phyloP scores from a whole-genome alignment of 805 yeast genomes.

The Suhomyces prunicola region DNA sequence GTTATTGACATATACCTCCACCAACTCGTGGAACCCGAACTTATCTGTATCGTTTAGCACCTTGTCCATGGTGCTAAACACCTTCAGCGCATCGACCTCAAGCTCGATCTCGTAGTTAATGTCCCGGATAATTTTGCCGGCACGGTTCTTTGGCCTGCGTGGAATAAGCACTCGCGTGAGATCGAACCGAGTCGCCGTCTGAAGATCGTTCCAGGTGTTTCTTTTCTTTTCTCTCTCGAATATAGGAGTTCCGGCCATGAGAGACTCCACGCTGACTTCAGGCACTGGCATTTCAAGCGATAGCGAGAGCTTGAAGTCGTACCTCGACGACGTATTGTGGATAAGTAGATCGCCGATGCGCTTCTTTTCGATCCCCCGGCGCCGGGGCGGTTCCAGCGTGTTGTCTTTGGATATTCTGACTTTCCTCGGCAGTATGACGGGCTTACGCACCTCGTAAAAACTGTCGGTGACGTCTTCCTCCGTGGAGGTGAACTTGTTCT shows the following conservation, averaged over 20 bases:
- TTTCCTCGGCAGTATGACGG: conserved; percentile 62
- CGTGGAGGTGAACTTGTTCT: conserved; percentile 54
- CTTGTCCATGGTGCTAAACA: conserved; percentile 41
- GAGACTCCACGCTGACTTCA: conserved; percentile 52
- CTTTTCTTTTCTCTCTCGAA: conserved; percentile 70
- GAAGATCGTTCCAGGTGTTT: conserved; percentile 66
- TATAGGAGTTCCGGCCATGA: conserved; percentile 49
- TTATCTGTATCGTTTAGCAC: conserved; percentile 43
- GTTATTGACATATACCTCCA: conserved; percentile 57
- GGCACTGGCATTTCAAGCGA: conserved; percentile 74
- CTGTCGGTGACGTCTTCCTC: conserved; percentile 64
- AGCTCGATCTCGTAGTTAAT: conserved; percentile 37
- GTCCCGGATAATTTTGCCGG: conserved; percentile 38
- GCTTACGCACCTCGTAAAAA: conserved; percentile 56
- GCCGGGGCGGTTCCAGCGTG: conserved; percentile 57
- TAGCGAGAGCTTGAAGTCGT: conserved; percentile 73
- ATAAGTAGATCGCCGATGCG: conserved; percentile 70
- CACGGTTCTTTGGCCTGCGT: conserved; percentile 31
- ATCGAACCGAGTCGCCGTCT: conserved; percentile 71
- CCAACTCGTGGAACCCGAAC: conserved; percentile 55
- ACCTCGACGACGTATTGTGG: conserved; percentile 71
- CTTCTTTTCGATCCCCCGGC: conserved; percentile 68
- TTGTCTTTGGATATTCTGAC: conserved; percentile 67
- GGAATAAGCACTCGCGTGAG: conserved; percentile 56
- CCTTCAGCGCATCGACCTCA: conserved; percentile 38